phyloP scores from a whole-genome alignment of 805 yeast genomes.

The Saturnispora sekii region DNA sequence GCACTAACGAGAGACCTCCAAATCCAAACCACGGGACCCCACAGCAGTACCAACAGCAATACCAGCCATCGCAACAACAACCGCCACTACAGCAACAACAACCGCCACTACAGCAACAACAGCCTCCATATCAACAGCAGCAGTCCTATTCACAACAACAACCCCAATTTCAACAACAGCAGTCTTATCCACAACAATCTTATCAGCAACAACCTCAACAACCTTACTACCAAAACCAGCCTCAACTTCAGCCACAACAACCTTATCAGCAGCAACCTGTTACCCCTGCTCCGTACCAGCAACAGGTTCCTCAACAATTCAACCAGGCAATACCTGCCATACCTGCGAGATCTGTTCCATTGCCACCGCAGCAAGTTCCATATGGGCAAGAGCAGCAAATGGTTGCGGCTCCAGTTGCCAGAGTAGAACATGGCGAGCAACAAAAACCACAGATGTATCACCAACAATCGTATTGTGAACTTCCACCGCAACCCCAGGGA shows the following conservation, averaged over 20 bases:
- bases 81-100: constrained; percentile 1
- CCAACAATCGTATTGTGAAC: not conserved
- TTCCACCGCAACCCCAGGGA: constrained; percentile 6
- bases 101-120: constrained; percentile 11
- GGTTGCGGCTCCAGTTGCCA: too few relatives aligned
- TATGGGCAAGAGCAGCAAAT: too few relatives aligned
- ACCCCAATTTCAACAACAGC: constrained; percentile 8
- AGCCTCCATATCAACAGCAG: constrained; percentile 11
- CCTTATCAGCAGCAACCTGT: constrained; percentile 15
- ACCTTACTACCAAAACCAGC: constrained; percentile 7
- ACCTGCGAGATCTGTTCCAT: too few relatives aligned
- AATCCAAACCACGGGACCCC: constrained; percentile 14
- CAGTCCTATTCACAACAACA: constrained; percentile 3
- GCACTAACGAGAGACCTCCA: constrained; percentile 6
- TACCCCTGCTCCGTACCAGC: constrained; percentile 5
- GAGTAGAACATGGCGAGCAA: not conserved
- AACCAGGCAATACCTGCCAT: too few relatives aligned
- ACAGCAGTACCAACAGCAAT: not conserved
- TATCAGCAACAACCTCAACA: constrained; percentile 8
- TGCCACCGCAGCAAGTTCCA: too few relatives aligned
- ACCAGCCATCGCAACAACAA: not conserved
- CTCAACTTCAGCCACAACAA: constrained; percentile 12
- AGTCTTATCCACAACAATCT: constrained; percentile 4
- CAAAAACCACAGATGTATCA: constrained; percentile 5
- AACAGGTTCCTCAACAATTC: not conserved